Base-by-base conservation (phyloP, 352 stramenopile genomes). In the Albugo laibachii region DNA sequence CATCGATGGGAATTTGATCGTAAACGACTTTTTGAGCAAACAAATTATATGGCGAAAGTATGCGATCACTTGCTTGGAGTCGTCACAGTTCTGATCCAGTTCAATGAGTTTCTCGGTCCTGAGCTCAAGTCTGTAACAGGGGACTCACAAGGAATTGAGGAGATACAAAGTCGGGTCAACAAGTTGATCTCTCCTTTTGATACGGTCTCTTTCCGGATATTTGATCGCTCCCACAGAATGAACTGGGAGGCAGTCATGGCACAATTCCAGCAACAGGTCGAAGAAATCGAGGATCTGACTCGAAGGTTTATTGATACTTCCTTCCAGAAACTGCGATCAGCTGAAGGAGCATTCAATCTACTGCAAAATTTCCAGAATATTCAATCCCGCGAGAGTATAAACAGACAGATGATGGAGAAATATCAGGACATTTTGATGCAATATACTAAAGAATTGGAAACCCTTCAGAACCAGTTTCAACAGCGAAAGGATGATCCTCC, bases 321-420 rank as follows among this genome's bases (percentile, higher is more conserved):
- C 0, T 97, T 97, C 51, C 81, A 96, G 60, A 97, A 95, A 53
- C 75, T 97, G 12, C 73, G 91, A 2, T 95, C 80, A 3, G 84
- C 92, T 0, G 89, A 97, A 59, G 91, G 82, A 13, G 92, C 92
- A 2, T 97, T 97, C 44, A 89, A 97, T 57, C 64, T 97, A 41
- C 73, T 97, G n/a, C 78, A 97, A 50, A 97, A 97, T 51, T 97
- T 97, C 56, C 83, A 96, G 49, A 95, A 96, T 40, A 97, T 97
- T 45, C 79, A 96, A 55, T 91, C 81, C 5, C 82, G 91, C 34
- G 85, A 97, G 45, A 93, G 77, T 12, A 97, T 97, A 54, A 95
- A 97, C 68, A 93, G 94, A 53, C 83, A 95, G 45, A 97, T 97
- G 79, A 94, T 96, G 75, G 81, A 95, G 44, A 95, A 96, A 49